Conservation (phyloP, 768 basidiomycete genomes). For the Panaeolus papilionaceus region DNA sequence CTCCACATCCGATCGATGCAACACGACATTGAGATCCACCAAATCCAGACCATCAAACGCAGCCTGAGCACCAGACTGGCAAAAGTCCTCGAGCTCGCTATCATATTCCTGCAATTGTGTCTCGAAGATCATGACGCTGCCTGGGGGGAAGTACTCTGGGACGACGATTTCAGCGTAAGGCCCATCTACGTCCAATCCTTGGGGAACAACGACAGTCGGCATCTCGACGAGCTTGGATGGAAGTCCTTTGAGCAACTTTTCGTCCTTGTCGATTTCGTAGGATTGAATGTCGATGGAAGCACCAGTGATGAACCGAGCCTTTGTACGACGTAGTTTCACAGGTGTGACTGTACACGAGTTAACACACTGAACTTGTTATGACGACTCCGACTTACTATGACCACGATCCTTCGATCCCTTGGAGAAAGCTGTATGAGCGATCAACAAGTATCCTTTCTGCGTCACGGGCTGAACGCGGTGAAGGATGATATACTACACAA, state of each 20-base stretch:
- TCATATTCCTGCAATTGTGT: constrained; percentile 84
- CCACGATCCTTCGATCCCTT: constrained; percentile 85
- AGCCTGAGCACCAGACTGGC: constrained; percentile 70
- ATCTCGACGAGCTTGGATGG: constrained; percentile 73
- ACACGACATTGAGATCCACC: constrained; percentile 86
- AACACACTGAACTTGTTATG: neutral
- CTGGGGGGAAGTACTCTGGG: constrained; percentile 93
- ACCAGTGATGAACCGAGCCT: constrained; percentile 82
- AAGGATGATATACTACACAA: constrained; percentile 83
- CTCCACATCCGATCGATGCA: constrained; percentile 91
- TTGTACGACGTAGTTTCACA: constrained; percentile 82
- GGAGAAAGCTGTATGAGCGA: constrained; percentile 92
- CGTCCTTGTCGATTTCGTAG: constrained; percentile 57
- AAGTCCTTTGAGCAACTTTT: constrained; percentile 70
- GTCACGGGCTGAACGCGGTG: constrained; percentile 91
- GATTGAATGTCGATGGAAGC: constrained; percentile 73
- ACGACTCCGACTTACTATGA: constrained; percentile 55
- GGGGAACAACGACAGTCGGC: constrained; percentile 58
- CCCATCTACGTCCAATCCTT: constrained; percentile 69
- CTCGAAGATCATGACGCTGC: constrained; percentile 91
- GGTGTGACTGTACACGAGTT: constrained; percentile 65
- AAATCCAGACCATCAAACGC: constrained; percentile 78
- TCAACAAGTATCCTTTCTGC: constrained; percentile 90
- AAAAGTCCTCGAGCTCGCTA: constrained; percentile 72
- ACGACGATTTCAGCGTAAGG: constrained; percentile 80